Evolutionary conservation across 441 rosid species (phyloP).

Genomic region (Croton setiger): DNA sequence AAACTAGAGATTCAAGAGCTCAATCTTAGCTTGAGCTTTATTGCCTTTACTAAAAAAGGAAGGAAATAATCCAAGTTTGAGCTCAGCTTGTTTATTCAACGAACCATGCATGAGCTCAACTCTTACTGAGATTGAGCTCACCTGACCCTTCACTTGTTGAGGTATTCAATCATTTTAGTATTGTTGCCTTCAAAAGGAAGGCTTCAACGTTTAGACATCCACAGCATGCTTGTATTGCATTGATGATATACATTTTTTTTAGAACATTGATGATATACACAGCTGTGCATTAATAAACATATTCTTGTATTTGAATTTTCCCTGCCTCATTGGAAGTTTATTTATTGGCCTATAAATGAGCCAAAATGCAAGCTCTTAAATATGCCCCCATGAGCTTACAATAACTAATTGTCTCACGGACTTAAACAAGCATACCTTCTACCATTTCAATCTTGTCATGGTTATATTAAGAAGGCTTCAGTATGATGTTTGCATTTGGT

Average conservation of each 20-base stretch:
- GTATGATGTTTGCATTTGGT: background rate
- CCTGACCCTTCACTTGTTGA: background rate
- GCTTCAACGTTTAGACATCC: too few relatives aligned
- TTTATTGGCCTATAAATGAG: background rate
- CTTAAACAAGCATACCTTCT: background rate
- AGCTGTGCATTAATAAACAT: background rate
- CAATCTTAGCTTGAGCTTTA: background rate
- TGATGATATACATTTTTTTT: too few relatives aligned
- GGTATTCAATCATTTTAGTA: background rate
- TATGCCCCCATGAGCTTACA: background rate
- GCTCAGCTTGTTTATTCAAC: too few relatives aligned
- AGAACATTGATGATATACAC: background rate
- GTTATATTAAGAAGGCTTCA: background rate
- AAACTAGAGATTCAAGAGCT: background rate
- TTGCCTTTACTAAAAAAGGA: background rate
- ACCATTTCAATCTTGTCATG: background rate
- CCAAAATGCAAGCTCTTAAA: background rate
- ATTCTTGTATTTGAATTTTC: background rate
- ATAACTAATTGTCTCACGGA: background rate
- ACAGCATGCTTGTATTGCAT: too few relatives aligned
- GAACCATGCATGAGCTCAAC: too few relatives aligned
- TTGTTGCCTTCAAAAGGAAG: too few relatives aligned
- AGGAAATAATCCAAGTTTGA: background rate
- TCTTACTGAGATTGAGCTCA: background rate
- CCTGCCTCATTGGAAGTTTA: background rate